These are phyloP conservation scores for Ananas comosus DNA, from an alignment of 176 grass and related monocot species.

Conservation along the genomic window DNA sequence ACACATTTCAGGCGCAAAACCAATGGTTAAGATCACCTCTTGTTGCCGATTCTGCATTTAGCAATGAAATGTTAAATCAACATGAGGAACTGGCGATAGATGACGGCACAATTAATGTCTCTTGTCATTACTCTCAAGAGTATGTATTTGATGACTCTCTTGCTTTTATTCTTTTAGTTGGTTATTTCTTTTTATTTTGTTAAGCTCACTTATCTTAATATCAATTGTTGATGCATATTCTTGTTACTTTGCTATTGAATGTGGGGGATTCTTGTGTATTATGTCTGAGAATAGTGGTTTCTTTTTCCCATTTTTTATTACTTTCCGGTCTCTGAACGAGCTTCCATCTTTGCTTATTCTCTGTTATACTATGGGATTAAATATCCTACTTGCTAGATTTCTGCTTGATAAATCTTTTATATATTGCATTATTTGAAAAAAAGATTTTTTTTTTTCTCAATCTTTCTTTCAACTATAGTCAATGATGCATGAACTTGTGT, in stretches of 20 bases:
- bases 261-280: not conserved
- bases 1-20: constrained; percentile 32
- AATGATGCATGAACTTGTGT: not conserved
- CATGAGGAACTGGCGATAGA: constrained; percentile 57
- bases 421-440: no score
- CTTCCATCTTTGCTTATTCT: not conserved
- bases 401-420: no score
- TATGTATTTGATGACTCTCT: constrained; percentile 31
- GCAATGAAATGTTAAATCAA: constrained; percentile 42
- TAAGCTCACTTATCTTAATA: not conserved
- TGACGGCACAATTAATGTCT: constrained; percentile 77
- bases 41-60: constrained; percentile 44
- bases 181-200: not conserved
- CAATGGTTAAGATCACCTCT: constrained; percentile 43
- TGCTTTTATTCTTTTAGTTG: not conserved
- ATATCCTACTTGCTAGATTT: no score
- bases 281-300: not conserved
- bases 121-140: constrained; percentile 83
- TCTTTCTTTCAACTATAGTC: no score
- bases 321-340: not conserved
- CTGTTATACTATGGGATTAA: no score
- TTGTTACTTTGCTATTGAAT: not conserved
- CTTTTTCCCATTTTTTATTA: not conserved
- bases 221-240: not conserved
- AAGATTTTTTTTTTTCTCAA: no score